These are phyloP conservation scores for Evernia prunastri DNA, from an alignment of 495 filamentous ascomycete species.

Conservation along the genomic window DNA sequence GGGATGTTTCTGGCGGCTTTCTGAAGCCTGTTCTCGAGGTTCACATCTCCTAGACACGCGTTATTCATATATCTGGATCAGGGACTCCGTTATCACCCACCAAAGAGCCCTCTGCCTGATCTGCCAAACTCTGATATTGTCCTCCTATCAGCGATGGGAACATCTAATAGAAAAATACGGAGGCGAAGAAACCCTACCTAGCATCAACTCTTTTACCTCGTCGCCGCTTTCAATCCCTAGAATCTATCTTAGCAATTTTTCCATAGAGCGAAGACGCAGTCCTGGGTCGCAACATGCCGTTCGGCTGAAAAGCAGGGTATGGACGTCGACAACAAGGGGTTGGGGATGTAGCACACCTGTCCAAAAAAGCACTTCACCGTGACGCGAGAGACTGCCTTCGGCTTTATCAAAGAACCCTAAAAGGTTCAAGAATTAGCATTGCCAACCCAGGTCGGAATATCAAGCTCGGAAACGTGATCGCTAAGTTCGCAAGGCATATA, in stretches of 20 bases:
- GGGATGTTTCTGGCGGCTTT: conserved; percentile 59
- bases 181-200: conserved; percentile 31
- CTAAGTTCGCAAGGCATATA: neutral
- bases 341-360: conserved; percentile 43
- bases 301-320: neutral
- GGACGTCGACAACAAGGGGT: neutral
- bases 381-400: conserved; percentile 77
- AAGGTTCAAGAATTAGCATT: neutral
- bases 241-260: neutral
- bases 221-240: conserved; percentile 66
- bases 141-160: neutral
- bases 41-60: conserved; percentile 40
- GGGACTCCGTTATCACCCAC: conserved; percentile 38
- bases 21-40: conserved; percentile 76
- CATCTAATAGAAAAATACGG: neutral
- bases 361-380: conserved; percentile 94
- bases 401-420: conserved; percentile 88
- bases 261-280: neutral
- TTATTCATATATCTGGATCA: neutral
- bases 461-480: neutral
- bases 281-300: neutral
- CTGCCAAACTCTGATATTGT: conserved; percentile 55
- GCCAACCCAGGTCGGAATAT: neutral
- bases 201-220: conserved; percentile 79
- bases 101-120: conserved; percentile 82